Base-by-base conservation (phyloP, 2,329 filamentous ascomycete species). In the Penicillium sp. region DNA sequence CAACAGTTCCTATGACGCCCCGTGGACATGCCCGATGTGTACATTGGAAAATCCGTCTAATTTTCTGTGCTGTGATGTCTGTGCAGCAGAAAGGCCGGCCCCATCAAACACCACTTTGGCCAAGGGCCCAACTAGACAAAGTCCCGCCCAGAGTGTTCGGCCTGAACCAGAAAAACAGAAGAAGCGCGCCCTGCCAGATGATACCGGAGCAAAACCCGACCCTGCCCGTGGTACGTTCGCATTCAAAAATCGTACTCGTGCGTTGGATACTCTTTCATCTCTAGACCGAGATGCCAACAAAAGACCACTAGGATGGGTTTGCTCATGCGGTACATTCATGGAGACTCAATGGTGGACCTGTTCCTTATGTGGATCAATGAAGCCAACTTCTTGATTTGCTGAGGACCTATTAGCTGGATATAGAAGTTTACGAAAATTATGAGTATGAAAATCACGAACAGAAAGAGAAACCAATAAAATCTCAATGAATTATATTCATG, bases 281-380 rank as follows among this genome's bases (percentile, higher is more conserved):
- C 63, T 78, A 27, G 73, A 81, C 37, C 73, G 74, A 22, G 76
- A 76, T 24, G 71, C 72, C n/a, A 74, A 74, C 21, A 76, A 75
- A 39, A 73, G 79, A 46, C 79, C 81, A 2, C 65, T 86, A 21
- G 85, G 84, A 1, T 88, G 86, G 86, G 75, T 81, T 53, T 88
- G 86, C 68, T 65, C 76, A 51, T 88, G 86, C 58, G 82, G 83
- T 6, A 79, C 81, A 0, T 87, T 85, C 58, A 87, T 87, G 84
- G 85, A 87, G 68, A 79, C 78, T 21, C 74, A 84, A 63, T 88
- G 84, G 84, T 87, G 84, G 85, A 87, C 84, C 4, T 88, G 85
- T 63, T 80, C 81, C 14, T 75, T 76, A 11, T 88, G 85, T 68
- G 84, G 85, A 49, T 75, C 71, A 9, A 84, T 87, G 82, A 87